phyloP scores from a whole-genome alignment of 345 rosid species.

The Ricinus communis region DNA sequence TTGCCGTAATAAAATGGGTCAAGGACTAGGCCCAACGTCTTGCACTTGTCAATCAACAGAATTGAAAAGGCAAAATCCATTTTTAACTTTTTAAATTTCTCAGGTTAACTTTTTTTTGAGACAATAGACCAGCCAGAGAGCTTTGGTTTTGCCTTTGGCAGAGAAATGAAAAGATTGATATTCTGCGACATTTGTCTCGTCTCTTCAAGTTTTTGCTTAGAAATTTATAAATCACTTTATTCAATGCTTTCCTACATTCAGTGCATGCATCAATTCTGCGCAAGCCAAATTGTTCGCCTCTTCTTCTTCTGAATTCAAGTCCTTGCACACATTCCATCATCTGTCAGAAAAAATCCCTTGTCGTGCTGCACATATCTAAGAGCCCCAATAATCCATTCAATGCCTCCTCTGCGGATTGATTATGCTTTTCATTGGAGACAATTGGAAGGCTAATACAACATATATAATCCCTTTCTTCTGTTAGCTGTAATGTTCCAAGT shows the following conservation, averaged over 20 bases:
- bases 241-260: too few relatives aligned
- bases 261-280: too few relatives aligned
- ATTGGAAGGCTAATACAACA: too few relatives aligned
- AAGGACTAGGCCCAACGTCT: too few relatives aligned
- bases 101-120: too few relatives aligned
- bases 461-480: not conserved
- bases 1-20: too few relatives aligned
- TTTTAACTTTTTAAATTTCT: too few relatives aligned
- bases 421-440: not conserved
- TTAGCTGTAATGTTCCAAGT: slow-evolving; percentile 1
- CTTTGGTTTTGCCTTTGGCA: slow-evolving; percentile 14
- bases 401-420: not conserved
- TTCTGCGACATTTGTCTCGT: not conserved
- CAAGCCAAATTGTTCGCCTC: not conserved
- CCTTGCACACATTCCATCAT: slow-evolving; percentile 8
- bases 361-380: slow-evolving; percentile 10
- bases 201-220: slow-evolving; percentile 7
- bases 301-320: slow-evolving; percentile 9
- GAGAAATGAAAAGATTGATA: slow-evolving; percentile 13
- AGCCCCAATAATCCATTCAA: slow-evolving; percentile 8
- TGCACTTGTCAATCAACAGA: too few relatives aligned
- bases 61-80: too few relatives aligned
- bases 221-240: not conserved
- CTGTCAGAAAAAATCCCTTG: not conserved
- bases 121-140: slow-evolving; percentile 1